Evolutionary conservation across 352 stramenopile genomes (phyloP), one percentile per base, ranked within the genome.

Genomic region (Pythium phragmiticola): DNA sequence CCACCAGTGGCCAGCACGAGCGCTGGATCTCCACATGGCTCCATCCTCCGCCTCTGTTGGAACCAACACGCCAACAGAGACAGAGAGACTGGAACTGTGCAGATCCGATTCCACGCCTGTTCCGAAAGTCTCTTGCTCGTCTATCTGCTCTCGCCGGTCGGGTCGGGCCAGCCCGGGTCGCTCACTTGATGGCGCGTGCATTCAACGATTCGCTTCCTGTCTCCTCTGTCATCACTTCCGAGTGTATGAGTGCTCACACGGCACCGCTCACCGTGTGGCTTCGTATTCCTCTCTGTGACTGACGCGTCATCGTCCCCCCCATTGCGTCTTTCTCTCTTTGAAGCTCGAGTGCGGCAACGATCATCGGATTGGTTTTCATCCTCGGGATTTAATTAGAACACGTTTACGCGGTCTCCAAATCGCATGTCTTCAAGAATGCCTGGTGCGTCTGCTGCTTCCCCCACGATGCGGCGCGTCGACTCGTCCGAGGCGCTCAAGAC

Each of bases 401-500:
- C 26, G 26, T 5, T 30, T 5, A 5, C 26, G 26, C 26, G 26
- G 26, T 30, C 26, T 30, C 26, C 26, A 5, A 30, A 28, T 16
- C 57, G 57, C 49, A 65, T 65, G 58, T 65, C 58, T 53, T 65
- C 58, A 42, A 64, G 33, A 37, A 69, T 69, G 63, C 53, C 63
- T 0, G 26, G 42, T 30, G 39, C 48, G 28, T 48, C 50, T 28
- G 56, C 63, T n/a, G 54, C 57, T 14, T 53, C 63, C 34, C 33
- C 51, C 26, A 33, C 65, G 13, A 47, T 64, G 54, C 58, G 28
- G 19, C 47, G 59, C 39, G 59, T 70, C 23, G 59, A 60, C 14
- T 72, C 65, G 14, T 65, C 65, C 4, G 65, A 72, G 33, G 48
- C 65, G 9, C 41, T 67, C 46, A 72, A 72, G 65, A 68, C 52